Evolutionary conservation across 2,329 filamentous ascomycete genomes (phyloP).

Genomic region (Byssoonygena ceratinophila): DNA sequence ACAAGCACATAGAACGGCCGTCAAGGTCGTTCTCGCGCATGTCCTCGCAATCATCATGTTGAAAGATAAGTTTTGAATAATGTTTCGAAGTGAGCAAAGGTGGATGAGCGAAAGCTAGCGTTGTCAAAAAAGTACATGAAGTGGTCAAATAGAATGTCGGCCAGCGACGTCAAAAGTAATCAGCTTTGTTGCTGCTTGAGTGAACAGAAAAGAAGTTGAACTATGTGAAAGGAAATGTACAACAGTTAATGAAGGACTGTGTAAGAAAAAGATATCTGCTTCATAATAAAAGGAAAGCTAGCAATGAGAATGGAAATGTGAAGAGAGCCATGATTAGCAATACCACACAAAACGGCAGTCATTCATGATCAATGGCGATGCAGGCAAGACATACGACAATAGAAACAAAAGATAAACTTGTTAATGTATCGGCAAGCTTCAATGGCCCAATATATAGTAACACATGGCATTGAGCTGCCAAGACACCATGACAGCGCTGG

Average conservation of each 20-base stretch:
- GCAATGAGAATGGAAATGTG: conserved; percentile 1
- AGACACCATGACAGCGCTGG: not conserved
- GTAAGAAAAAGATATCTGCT: not conserved
- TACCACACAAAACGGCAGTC: not conserved
- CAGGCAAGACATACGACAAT: not conserved
- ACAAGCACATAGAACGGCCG: not conserved
- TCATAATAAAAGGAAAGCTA: not conserved
- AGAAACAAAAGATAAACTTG: not conserved
- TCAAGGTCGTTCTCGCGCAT: not conserved
- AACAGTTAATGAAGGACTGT: not conserved
- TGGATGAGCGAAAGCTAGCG: not conserved
- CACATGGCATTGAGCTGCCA: not conserved
- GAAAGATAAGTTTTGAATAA: not conserved
- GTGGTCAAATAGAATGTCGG: not conserved
- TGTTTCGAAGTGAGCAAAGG: not conserved
- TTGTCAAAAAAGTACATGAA: not conserved
- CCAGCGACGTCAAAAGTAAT: conserved; percentile 3
- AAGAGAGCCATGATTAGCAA: not conserved
- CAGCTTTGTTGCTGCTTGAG: not conserved
- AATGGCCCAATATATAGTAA: conserved; percentile 5
- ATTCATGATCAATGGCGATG: not conserved
- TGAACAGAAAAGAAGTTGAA: not conserved
- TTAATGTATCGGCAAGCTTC: not conserved
- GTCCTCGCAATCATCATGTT: not conserved
- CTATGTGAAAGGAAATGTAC: not conserved